Percentiles rank a stretch among this genome's conserved stretches.
Conservation (phyloP, 495 filamentous ascomycete genomes). For the Hypomontagnella monticulosa region DNA sequence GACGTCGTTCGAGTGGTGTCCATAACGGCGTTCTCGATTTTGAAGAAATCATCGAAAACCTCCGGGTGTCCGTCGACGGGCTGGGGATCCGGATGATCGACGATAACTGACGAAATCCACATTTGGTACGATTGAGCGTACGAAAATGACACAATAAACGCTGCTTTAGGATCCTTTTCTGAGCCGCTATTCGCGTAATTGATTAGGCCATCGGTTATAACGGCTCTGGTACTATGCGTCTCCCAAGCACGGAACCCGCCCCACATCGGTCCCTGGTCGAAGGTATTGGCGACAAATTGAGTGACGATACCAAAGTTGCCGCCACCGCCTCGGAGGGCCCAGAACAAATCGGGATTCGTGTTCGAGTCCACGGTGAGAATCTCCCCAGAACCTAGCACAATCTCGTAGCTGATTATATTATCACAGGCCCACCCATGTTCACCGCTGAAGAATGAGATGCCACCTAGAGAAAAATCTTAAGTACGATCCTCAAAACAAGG, state of each 20-base stretch:
- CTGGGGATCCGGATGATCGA: slow-evolving; percentile 53
- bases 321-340: slow-evolving; percentile 56
- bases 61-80: slow-evolving; percentile 49
- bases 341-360: slow-evolving; percentile 57
- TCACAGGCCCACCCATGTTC: slow-evolving; percentile 58
- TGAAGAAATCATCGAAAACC: slow-evolving; percentile 55
- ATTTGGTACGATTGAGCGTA: slow-evolving; percentile 18
- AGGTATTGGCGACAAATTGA: slow-evolving; percentile 20
- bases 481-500: background rate
- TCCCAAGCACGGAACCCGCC: slow-evolving; percentile 29
- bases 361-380: slow-evolving; percentile 54
- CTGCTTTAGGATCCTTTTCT: slow-evolving; percentile 17
- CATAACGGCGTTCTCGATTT: slow-evolving; percentile 48
- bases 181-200: slow-evolving; percentile 21
- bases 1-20: slow-evolving; percentile 48
- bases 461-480: slow-evolving; percentile 28
- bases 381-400: slow-evolving; percentile 55
- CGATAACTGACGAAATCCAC: slow-evolving; percentile 19
- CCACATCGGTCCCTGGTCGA: slow-evolving; percentile 32
- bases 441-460: slow-evolving; percentile 58
- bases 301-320: slow-evolving; percentile 63
- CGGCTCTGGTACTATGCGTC: slow-evolving; percentile 16
- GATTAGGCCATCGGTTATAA: slow-evolving; percentile 12
- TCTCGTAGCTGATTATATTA: slow-evolving; percentile 56
- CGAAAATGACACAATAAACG: slow-evolving; percentile 33